Evolutionary conservation across 192 early-diverging fungal genomes (phyloP), one percentile per base, ranked within the genome.

Genomic region (Coemansia sp.): DNA sequence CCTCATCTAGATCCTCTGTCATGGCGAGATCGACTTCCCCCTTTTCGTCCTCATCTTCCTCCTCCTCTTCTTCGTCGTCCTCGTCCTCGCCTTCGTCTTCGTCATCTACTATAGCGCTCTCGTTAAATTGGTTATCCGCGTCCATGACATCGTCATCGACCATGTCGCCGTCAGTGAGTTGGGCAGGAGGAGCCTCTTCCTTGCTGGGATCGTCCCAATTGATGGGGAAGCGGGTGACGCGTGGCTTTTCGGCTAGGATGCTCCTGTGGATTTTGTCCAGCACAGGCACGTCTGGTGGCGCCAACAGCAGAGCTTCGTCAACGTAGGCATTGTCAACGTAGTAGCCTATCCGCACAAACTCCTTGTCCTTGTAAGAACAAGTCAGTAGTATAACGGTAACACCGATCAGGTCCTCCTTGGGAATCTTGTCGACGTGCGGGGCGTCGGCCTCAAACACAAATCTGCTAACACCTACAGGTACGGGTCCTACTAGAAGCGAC

Each of bases 311-410:
- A 61, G 87, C 90, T 72, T 93, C 92, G 59, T 95, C 94, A 35
- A 70, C 62, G 74, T 98, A 99, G 59, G 96, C 93, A 79, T 96
- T 98, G 85, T 99, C 94, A 51, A 99, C 94, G 71, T 96, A 97
- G 83, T 99, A 99, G 14, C 96, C 97, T 57, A 99, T 93, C 69
- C 95, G 89, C 59, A 97, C 93, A 85, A 98, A 99, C 83, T 96
- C 95, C 70, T 90, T 89, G 50, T 89, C 89, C 68, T 88, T 87
- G 78, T 98, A 99, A 10, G 89, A 90, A 73, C 95, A 96, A 63
- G 91, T 89, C 36, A 99, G 86, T 53, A 98, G 76, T 31, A 99
- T 88, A 14, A 96, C 95, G 6, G 95, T 95, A 19, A 97, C 92
- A 36, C 92, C 95, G 37, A 98, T 69, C 37, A 95, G 75, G 62